These are phyloP conservation scores for Domatiomyces globalis DNA, from an alignment of 2,329 filamentous ascomycete species.

Conservation along the genomic window DNA sequence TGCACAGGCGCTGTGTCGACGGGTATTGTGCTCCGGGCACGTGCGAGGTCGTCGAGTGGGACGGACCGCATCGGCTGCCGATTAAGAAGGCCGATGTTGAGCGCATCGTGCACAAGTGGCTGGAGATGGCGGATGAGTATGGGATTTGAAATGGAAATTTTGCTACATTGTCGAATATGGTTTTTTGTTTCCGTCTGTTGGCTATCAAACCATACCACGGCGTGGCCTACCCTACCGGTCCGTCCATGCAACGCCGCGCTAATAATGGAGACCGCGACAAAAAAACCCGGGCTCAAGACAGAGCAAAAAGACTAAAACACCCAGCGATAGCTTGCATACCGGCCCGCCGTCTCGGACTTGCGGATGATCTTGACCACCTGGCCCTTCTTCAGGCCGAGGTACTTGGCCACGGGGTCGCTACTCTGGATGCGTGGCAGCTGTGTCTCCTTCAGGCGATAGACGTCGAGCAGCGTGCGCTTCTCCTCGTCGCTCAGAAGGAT, in stretches of 20 bases:
- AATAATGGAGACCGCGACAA: too few species aligned
- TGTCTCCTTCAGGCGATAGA: slow-evolving; percentile 93
- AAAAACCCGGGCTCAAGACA: neutral
- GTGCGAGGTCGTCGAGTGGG: slow-evolving; percentile 53
- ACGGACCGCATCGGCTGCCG: slow-evolving; percentile 56
- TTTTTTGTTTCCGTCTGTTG: too few species aligned
- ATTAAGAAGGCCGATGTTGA: slow-evolving; percentile 54
- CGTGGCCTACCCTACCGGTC: too few species aligned
- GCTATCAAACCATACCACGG: too few species aligned
- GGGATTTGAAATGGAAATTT: too few species aligned
- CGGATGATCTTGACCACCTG: slow-evolving; percentile 98
- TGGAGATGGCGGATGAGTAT: slow-evolving; percentile 38
- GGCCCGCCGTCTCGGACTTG: slow-evolving; percentile 83
- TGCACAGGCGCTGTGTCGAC: slow-evolving; percentile 43
- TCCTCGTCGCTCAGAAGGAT: slow-evolving; percentile 80
- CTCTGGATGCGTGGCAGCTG: slow-evolving; percentile 86
- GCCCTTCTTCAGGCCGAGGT: slow-evolving; percentile 75
- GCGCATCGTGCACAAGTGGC: slow-evolving; percentile 38
- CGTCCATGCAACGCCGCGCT: too few species aligned
- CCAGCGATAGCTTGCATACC: slow-evolving; percentile 89
- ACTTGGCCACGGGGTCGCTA: slow-evolving; percentile 83
- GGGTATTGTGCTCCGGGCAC: slow-evolving; percentile 46
- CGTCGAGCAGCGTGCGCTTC: slow-evolving; percentile 68
- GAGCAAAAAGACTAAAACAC: slow-evolving; percentile 22
- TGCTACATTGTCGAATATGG: too few species aligned